Base-by-base conservation (phyloP, 1,139 yeast genomes). In the Hyphopichia khmerensis region DNA sequence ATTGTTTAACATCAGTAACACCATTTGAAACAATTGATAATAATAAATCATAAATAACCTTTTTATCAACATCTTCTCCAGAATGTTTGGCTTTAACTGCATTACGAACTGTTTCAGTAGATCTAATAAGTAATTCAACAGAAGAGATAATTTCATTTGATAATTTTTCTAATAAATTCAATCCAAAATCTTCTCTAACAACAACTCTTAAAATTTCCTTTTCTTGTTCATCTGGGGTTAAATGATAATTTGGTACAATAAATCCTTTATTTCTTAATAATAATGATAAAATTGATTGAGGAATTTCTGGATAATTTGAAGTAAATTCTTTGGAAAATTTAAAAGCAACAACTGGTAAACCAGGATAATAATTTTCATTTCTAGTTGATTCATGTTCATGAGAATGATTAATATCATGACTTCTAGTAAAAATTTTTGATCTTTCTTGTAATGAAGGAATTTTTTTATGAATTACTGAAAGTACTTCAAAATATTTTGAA, bases 331-430 rank as follows among this genome's bases (percentile, higher is more conserved):
- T 68, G 3, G 88, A 76, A 52, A 90, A 77, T 58, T 80, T 80
- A 74, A 89, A 90, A 0, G 96, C 85, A 36, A 90, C 96, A 31
- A 90, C 95, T 3, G 97, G 97, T 47, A 90, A 76, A 7, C 96
- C 96, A 1, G 88, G 82, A 55, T 79, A 75, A 67, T 66, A 89
- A 21, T 61, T 56, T 36, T 65, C 68, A 48, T 77, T 77, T 30
- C 44, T 48, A 16, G 43, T 38, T 14, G 41, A 40, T 27, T 47
- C 48, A 15, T 53, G 41, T 10, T 41, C 42, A 42, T 47, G 45
- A n/a, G 41, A 36, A 30, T 37, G 44, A 3, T 43, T 42, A 10
- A 57, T 56, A 19, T 60, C 55, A 40, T 60, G 53, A 7, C 47
- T 42, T 57, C 45, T 55, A 16, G 67, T 60, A 52, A 62, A 65